Conservation (phyloP, 2,329 filamentous ascomycete genomes). For the Ophiosphaerella herpotricha region DNA sequence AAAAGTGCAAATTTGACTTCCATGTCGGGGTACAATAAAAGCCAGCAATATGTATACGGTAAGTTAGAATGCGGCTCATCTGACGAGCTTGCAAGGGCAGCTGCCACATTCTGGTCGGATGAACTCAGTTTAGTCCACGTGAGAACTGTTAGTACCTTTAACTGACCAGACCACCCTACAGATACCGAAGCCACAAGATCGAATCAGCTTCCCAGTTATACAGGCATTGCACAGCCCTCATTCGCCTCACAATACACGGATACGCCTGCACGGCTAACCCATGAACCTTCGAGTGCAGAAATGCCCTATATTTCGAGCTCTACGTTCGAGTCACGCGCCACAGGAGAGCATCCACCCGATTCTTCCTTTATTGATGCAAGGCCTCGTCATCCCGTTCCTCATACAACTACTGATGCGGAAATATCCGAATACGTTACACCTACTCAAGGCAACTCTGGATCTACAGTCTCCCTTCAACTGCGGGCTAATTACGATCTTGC, state of each 20-base stretch:
- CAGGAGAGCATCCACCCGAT: conserved; percentile 49
- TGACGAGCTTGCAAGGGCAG: conserved; percentile 41
- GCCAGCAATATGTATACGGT: conserved; percentile 81
- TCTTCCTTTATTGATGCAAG: conserved; percentile 62
- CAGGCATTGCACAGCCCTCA: conserved; percentile 55
- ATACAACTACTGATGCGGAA: conserved; percentile 56
- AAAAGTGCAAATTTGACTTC: conserved; percentile 60
- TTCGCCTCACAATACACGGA: conserved; percentile 56
- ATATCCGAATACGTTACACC: conserved; percentile 69
- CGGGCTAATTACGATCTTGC: conserved; percentile 74
- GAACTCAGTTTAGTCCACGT: conserved; percentile 44
- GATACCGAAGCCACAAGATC: conserved; percentile 65
- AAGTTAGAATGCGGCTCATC: conserved; percentile 56
- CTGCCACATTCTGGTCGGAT: conserved; percentile 44
- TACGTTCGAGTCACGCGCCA: conserved; percentile 54
- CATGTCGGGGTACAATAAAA: conserved; percentile 83
- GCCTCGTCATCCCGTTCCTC: conserved; percentile 57
- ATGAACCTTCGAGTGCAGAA: conserved; percentile 52
- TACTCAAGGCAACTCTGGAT: conserved; percentile 68
- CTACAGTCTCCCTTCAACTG: conserved; percentile 74
- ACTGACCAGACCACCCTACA: conserved; percentile 55
- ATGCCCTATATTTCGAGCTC: conserved; percentile 53
- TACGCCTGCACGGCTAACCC: conserved; percentile 55
- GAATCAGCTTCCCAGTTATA: conserved; percentile 60
- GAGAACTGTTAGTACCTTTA: conserved; percentile 42